These are phyloP conservation scores for Chaetoscypha palmicola DNA, from an alignment of 2,329 filamentous ascomycete species.

Conservation along the genomic window DNA sequence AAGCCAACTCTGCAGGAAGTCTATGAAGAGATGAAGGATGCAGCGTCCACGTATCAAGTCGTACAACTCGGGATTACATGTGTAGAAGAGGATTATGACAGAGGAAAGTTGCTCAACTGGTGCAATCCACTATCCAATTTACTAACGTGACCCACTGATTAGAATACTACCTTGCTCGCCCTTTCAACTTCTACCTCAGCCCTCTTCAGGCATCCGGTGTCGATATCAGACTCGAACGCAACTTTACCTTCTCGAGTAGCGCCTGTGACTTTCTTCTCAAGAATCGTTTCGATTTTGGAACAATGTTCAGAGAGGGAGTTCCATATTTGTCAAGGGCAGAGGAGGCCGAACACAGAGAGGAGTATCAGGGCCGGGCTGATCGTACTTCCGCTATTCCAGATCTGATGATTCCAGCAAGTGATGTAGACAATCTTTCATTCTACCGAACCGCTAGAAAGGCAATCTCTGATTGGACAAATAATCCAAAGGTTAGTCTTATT, in stretches of 20 bases:
- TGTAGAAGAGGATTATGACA: slow-evolving; percentile 47
- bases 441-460: slow-evolving; percentile 19
- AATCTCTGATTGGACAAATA: slow-evolving; percentile 23
- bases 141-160: slow-evolving; percentile 21
- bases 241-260: slow-evolving; percentile 39
- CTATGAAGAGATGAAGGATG: slow-evolving; percentile 52
- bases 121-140: not conserved
- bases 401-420: slow-evolving; percentile 20
- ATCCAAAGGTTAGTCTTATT: slow-evolving; percentile 15
- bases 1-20: slow-evolving; percentile 50
- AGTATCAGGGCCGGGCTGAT: slow-evolving; percentile 26
- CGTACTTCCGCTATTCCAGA: slow-evolving; percentile 22
- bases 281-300: slow-evolving; percentile 51
- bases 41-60: slow-evolving; percentile 56
- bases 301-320: slow-evolving; percentile 49
- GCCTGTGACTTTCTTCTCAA: slow-evolving; percentile 54
- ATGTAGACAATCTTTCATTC: slow-evolving; percentile 22
- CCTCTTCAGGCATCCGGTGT: slow-evolving; percentile 42
- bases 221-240: slow-evolving; percentile 51
- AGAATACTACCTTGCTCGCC: slow-evolving; percentile 48
- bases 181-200: slow-evolving; percentile 58
- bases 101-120: slow-evolving; percentile 31
- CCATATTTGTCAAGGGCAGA: slow-evolving; percentile 57
- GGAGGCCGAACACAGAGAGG: slow-evolving; percentile 38
- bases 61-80: slow-evolving; percentile 62